Percentiles rank a stretch among this genome's conserved stretches.
Evolutionary conservation across 768 basidiomycete species (phyloP).

Genomic region (Pisolithus marmoratus): DNA sequence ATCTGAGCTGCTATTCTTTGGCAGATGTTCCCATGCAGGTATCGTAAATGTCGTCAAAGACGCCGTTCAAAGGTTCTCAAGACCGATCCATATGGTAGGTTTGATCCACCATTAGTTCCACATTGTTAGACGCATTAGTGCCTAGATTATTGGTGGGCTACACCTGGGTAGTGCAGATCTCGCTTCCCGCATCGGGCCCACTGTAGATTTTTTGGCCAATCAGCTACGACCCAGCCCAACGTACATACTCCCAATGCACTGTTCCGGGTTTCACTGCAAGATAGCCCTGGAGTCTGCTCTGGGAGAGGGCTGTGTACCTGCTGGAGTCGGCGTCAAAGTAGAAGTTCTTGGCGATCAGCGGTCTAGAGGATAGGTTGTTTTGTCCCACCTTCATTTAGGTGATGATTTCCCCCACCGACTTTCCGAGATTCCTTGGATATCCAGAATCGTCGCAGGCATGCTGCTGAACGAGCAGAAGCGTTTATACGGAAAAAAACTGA

Average conservation of each 20-base stretch:
- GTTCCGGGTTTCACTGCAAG: constrained; percentile 75
- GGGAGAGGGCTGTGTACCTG: constrained; percentile 73
- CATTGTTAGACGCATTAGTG: neutral
- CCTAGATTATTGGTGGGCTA: constrained; percentile 71
- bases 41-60: constrained; percentile 80
- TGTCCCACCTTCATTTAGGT: constrained; percentile 13
- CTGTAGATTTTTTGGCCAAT: constrained; percentile 65
- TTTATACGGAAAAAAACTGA: too few relatives aligned
- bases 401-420: neutral
- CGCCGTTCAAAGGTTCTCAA: constrained; percentile 51
- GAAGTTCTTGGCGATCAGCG: constrained; percentile 46
- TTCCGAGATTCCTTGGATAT: too few relatives aligned
- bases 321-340: constrained; percentile 66
- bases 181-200: constrained; percentile 55
- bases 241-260: constrained; percentile 81
- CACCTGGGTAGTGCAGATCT: constrained; percentile 76
- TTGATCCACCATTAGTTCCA: neutral
- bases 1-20: neutral
- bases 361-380: constrained; percentile 31
- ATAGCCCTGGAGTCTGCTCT: constrained; percentile 62
- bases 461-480: too few relatives aligned
- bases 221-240: constrained; percentile 54
- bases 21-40: constrained; percentile 71
- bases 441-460: too few relatives aligned
- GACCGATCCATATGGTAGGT: constrained; percentile 72